Conservation (phyloP, 2,329 filamentous ascomycete genomes). For the Phyllosticta citrichinensis region DNA sequence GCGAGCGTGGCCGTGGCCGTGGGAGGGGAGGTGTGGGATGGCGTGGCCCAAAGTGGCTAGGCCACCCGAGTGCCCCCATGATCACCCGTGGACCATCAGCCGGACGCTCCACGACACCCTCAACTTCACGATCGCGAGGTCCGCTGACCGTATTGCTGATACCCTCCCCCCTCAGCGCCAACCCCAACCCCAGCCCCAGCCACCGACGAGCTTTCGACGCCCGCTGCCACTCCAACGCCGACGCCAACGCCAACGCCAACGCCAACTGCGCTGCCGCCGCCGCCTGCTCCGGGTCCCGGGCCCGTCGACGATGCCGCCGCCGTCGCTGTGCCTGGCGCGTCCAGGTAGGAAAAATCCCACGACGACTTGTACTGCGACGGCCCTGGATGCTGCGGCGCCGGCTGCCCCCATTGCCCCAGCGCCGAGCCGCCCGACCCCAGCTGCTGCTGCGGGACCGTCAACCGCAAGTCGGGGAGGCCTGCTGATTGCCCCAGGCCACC, state of each 20-base stretch:
- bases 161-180: conserved; percentile 16
- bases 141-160: conserved; percentile 28
- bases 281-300: conserved; percentile 17
- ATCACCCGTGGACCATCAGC: conserved; percentile 8
- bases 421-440: conserved; percentile 26
- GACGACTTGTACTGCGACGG: conserved; percentile 13
- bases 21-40: too few species aligned
- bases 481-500: conserved; percentile 27
- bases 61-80: conserved; percentile 7
- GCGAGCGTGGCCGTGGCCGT: background rate
- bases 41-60: background rate
- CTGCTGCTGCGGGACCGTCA: conserved; percentile 25
- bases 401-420: conserved; percentile 17
- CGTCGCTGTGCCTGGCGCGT: conserved; percentile 20
- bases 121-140: conserved; percentile 25
- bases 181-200: conserved; percentile 11
- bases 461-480: conserved; percentile 18
- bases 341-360: conserved; percentile 29
- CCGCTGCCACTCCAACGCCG: background rate
- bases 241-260: background rate
- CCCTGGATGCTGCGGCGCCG: conserved; percentile 6
- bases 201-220: background rate
- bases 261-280: background rate
- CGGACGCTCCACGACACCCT: conserved; percentile 9
- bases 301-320: background rate